Evolutionary conservation across 1,139 yeast genomes (phyloP), one percentile per base, ranked within the genome.

Genomic region (Debaryomyces nepalensis): DNA sequence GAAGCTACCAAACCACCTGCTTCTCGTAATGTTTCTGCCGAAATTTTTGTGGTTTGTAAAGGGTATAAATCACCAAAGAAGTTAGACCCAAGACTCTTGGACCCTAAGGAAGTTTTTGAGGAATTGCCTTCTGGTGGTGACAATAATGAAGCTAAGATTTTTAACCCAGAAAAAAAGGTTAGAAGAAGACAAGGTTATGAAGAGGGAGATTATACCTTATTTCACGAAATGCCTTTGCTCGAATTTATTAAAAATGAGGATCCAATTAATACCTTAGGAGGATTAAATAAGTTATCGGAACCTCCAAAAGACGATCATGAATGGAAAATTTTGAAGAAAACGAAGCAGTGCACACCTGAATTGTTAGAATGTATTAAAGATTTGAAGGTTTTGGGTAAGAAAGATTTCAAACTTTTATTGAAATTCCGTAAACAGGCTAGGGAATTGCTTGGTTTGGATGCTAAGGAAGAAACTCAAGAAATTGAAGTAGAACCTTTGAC

Each of bases 1-100:
- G 99, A 93, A 64, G 99, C 99, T 9, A 93, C 99, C 1, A 93
- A 93, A 60, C 99, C 99, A 6, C 98, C 99, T 14, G 93, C 98
- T 14, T 90, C 97, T 34, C 91, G 99, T 83, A 88, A 88, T 66
- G 99, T 95, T 18, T 93, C 99, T 56, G 99, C 99, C 2, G 99
- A 93, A 75, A 95, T 95, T 58, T 93, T 93, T 60, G 99, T 93
- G 41, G 97, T 91, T 29, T 93, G 99, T 68, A 84, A 84, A 64
- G 95, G 95, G 11, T 93, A 87, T 70, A 93, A 90, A 64, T 97
- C 98, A 9, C 99, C 99, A 39, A 89, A 90, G 63, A 90, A 87
- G 63, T 66, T 93, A 49, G 99, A 95, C 68, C 97, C 98, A 36
- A 79, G 96, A 58, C 74, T 93, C 45, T 73, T 95, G 45, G 99